phyloP scores from a whole-genome alignment of 164 flowering plant species.

The Stephania yunnanensis region DNA sequence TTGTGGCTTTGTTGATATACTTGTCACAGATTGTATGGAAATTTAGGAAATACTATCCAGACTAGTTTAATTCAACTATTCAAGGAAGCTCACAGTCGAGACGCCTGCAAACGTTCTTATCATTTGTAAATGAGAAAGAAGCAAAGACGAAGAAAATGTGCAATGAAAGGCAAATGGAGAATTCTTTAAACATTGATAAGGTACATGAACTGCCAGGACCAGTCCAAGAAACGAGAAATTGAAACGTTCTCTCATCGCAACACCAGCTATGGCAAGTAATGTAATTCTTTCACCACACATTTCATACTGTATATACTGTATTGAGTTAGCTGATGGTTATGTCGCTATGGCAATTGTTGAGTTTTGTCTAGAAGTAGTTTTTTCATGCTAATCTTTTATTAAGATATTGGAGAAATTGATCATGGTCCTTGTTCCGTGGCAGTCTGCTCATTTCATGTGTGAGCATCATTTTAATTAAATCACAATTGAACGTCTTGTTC shows the following conservation, averaged over 20 bases:
- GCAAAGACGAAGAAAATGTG: constrained; percentile 29
- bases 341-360: not conserved
- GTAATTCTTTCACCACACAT: not conserved
- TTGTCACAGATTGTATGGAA: constrained; percentile 29
- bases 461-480: not conserved
- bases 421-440: not conserved
- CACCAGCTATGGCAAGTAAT: not conserved
- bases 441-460: not conserved
- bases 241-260: constrained; percentile 8
- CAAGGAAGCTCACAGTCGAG: constrained; percentile 25
- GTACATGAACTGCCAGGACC: constrained; percentile 20
- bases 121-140: constrained; percentile 47
- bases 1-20: constrained; percentile 47
- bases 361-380: not conserved
- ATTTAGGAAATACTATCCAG: constrained; percentile 26
- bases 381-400: not conserved
- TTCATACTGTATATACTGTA: not conserved
- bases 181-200: constrained; percentile 18
- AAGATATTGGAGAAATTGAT: not conserved
- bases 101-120: constrained; percentile 41
- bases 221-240: constrained; percentile 19
- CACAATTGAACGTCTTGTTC: not conserved
- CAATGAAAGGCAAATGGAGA: constrained; percentile 21
- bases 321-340: not conserved
- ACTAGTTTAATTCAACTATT: constrained; percentile 23